Conservation (phyloP, 2,329 filamentous ascomycete species). For the Endoconidiophora polonica region DNA sequence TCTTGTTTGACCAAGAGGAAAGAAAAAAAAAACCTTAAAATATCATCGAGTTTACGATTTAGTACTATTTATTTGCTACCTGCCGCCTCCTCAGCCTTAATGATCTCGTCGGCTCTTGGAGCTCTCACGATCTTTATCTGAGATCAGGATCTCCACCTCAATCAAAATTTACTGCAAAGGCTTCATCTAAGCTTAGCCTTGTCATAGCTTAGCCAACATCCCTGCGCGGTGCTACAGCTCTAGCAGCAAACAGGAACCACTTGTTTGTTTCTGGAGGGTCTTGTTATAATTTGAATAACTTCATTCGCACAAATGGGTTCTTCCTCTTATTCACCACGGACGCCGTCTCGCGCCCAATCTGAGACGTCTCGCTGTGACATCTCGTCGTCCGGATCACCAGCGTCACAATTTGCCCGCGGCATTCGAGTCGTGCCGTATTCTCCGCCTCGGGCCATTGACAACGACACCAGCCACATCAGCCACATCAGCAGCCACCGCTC, state of each 20-base stretch:
- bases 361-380: constrained; percentile 7
- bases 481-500: constrained; percentile 11
- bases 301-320: not conserved
- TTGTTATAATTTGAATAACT: too few species aligned
- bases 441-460: constrained; percentile 24
- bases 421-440: constrained; percentile 35
- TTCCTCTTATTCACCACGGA: constrained; percentile 16
- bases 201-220: too few species aligned
- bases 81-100: not conserved
- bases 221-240: too few species aligned
- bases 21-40: too few species aligned
- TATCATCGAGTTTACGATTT: too few species aligned
- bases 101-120: not conserved
- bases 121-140: constrained; percentile 3
- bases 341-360: constrained; percentile 13
- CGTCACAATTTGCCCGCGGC: constrained; percentile 21
- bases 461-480: constrained; percentile 15
- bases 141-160: constrained; percentile 3
- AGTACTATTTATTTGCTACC: not conserved
- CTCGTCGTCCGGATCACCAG: constrained; percentile 12
- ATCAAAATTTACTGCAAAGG: too few species aligned
- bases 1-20: too few species aligned
- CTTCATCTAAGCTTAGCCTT: too few species aligned
- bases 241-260: too few species aligned
- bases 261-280: too few species aligned